Base-by-base conservation (phyloP, 2,329 filamentous ascomycete genomes). In the Colletotrichum godetiae region DNA sequence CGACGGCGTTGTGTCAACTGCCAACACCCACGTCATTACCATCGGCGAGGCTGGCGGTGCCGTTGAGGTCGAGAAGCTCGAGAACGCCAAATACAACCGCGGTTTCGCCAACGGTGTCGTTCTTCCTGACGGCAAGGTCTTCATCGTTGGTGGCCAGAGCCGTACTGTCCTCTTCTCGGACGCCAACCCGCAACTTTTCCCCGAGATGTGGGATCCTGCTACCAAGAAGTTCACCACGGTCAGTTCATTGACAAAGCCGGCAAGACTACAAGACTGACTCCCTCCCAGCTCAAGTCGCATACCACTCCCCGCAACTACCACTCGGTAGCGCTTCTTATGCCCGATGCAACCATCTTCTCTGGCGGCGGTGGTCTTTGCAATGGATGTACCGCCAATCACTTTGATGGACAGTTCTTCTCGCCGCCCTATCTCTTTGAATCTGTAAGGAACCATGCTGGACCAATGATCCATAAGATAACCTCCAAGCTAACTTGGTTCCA, bases 361-460 rank as follows among this genome's bases (percentile, higher is more conserved):
- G 87, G 83, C 11, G 88, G 88, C 15, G 87, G 88, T 10, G 88
- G 88, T 2, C 82, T 91, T 4, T 91, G 89, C 76, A 78, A 78
- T 58, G 84, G 76, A 27, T 82, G 79, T 70, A 80, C 80, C 68
- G 86, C 82, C 66, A 78, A 91, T 67, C 89, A 91, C 74, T 84
- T 83, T 37, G 87, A 91, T 72, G 87, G 79, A 2, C 85, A 91
- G 78, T 86, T 91, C 63, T 91, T 86, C 78, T 84, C 82, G 4
- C 89, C 89, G 0, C 85, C 86, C 0, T 91, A 91, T 73, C 85
- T 91, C 0, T 86, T 89, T 68, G 85, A 84, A 22, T 52, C 65
- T 5, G 56, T 8, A 15, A 22, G 59, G 31, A 24, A 4, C 6
- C 6, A 4, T 29, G 15, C 10, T 13, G 52, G n/a, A 12, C 5